Evolutionary conservation across 2,329 filamentous ascomycete genomes (phyloP), one percentile per base, ranked within the genome.

Genomic region (Penicillium freii): DNA sequence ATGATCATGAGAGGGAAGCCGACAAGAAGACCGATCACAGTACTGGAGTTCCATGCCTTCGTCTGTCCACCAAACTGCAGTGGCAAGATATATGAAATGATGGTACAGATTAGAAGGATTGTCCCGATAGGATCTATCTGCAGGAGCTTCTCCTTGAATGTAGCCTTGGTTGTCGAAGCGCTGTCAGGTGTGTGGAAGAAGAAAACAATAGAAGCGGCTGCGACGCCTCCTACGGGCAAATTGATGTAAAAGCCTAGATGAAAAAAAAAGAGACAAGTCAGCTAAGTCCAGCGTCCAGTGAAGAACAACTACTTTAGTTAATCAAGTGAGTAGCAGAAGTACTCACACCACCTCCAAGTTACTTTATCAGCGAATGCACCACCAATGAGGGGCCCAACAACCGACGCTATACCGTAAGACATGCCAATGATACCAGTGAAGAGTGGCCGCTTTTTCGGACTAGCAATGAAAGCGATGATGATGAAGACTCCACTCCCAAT

Each of bases 351-450:
- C 21, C 39, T 42, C 39, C 39, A 42, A 42, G 39, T 42, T 23
- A 23, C 13, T 42, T 42, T 42, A 23, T 42, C 39, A 4, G 39
- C 21, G 21, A 42, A 42, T 42, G 39, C 39, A 42, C 77, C 77
- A 43, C 77, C 78, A 65, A 80, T 58, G 39, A 82, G 70, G 8
- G 80, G 80, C 10, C 80, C 80, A 17, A 76, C 73, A 7, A 81
- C 78, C 49, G 66, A 69, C 5, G 80, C 78, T 54, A 82, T 74
- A 2, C 78, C 78, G 62, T 80, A 81, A 72, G 81, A 80, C 45
- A 72, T 73, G 38, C 80, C 80, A 38, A 82, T 75, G n/a, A 81
- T 23, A 1, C 80, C 80, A 60, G 76, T 80, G 58, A 53, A 47
- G 3, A 42, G 52, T 42, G 2, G 61, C 34, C 13, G 39, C 25